phyloP scores from a whole-genome alignment of 176 grass and related monocot species.

The Areca catechu region DNA sequence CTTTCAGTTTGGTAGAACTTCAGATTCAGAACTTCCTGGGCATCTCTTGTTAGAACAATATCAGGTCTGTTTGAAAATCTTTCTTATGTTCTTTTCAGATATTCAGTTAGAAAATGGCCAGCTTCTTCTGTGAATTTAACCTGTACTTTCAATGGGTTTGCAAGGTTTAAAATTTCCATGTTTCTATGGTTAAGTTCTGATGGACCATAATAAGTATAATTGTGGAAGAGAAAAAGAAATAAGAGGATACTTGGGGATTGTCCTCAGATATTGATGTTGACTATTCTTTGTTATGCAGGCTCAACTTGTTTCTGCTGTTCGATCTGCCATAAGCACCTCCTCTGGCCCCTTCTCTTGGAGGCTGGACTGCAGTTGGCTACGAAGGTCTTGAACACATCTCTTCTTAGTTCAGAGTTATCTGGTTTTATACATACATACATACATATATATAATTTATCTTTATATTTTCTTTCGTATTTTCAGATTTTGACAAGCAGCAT shows the following conservation, averaged over 20 bases:
- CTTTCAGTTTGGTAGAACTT: slow-evolving; percentile 63
- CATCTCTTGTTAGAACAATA: slow-evolving; percentile 96
- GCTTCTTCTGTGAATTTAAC: no score
- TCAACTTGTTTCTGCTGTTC: slow-evolving; percentile 94
- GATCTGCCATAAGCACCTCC: slow-evolving; percentile 63
- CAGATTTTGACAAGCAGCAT: slow-evolving; percentile 92
- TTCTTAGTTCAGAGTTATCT: not conserved
- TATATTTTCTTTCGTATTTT: slow-evolving; percentile 27
- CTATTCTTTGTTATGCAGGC: slow-evolving; percentile 55
- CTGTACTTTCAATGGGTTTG: no score
- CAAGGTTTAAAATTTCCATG: no score
- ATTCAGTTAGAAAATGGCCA: no score
- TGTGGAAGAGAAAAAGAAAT: no score
- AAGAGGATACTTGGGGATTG: no score
- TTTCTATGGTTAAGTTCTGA: no score
- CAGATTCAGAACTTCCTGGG: slow-evolving; percentile 92
- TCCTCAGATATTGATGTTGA: not conserved
- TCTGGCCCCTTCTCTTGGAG: slow-evolving; percentile 91
- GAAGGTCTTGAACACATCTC: slow-evolving; percentile 22
- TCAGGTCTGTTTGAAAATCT: slow-evolving; percentile 44
- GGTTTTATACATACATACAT: no score
- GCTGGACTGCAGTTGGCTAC: slow-evolving; percentile 86
- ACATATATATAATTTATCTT: no score
- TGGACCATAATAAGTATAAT: no score
- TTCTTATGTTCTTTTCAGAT: not conserved